Evolutionary conservation across 345 rosid species (phyloP).

Genomic region (Citrus trifoliata): DNA sequence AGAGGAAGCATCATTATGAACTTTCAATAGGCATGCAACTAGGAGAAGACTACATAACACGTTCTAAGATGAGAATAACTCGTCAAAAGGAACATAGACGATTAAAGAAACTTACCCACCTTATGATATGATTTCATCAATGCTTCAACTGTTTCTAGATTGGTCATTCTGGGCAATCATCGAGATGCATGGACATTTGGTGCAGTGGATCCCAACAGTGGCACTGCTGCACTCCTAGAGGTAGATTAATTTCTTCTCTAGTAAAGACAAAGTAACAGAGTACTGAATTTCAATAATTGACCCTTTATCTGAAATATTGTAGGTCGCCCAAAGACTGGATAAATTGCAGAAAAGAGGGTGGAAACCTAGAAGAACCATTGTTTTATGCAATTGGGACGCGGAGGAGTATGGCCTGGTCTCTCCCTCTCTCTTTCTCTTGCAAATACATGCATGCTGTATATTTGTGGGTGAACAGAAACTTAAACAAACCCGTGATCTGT

Average conservation of each 20-base stretch:
- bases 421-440: slow-evolving; percentile 15
- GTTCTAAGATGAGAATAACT: not conserved
- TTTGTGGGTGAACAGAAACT: not conserved
- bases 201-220: slow-evolving; percentile 89
- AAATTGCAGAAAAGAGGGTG: slow-evolving; percentile 64
- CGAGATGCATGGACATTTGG: slow-evolving; percentile 96
- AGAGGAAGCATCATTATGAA: not conserved
- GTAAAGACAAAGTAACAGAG: not conserved
- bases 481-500: not conserved
- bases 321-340: slow-evolving; percentile 66
- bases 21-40: not conserved
- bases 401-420: slow-evolving; percentile 85
- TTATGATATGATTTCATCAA: not conserved
- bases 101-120: not conserved
- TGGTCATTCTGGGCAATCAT: slow-evolving; percentile 75
- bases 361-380: slow-evolving; percentile 74
- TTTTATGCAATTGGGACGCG: slow-evolving; percentile 88
- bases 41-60: not conserved
- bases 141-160: slow-evolving; percentile 34
- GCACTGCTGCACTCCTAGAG: slow-evolving; percentile 80
- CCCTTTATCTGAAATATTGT: slow-evolving; percentile 3
- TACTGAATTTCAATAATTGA: not conserved
- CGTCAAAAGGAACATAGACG: not conserved
- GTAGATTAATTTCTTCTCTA: slow-evolving; percentile 19
- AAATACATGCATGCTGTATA: not conserved